A percentile compares a stretch with the other conserved stretches of the same genome.
Conservation (phyloP, 495 filamentous ascomycete species). For the Trichocladium uniseriatum region DNA sequence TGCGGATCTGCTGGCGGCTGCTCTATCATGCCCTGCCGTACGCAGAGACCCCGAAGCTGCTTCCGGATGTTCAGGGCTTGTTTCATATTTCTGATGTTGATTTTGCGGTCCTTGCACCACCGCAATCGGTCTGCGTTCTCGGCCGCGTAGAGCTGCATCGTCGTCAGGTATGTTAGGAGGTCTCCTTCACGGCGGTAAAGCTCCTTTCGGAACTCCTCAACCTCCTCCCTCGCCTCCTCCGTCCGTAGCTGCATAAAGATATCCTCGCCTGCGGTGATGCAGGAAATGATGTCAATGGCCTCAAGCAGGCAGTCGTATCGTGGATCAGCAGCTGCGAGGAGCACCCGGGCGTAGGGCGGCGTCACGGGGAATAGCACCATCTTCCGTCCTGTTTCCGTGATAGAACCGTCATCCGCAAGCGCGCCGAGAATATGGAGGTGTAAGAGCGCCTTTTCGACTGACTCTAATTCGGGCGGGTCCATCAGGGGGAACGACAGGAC, state of each 20-base stretch:
- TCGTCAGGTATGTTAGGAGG: slow-evolving; percentile 73
- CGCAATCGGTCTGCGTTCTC: slow-evolving; percentile 63
- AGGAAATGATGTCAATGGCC: slow-evolving; percentile 84
- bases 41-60: slow-evolving; percentile 64
- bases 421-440: slow-evolving; percentile 73
- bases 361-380: slow-evolving; percentile 79
- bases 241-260: slow-evolving; percentile 73
- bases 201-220: slow-evolving; percentile 60
- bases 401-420: slow-evolving; percentile 58
- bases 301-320: slow-evolving; percentile 65
- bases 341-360: slow-evolving; percentile 68
- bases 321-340: slow-evolving; percentile 67
- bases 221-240: slow-evolving; percentile 73
- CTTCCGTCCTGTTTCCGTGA: slow-evolving; percentile 63
- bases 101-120: slow-evolving; percentile 70
- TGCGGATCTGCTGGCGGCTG: slow-evolving; percentile 37
- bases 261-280: slow-evolving; percentile 73
- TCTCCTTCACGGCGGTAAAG: slow-evolving; percentile 79
- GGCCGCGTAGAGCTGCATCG: slow-evolving; percentile 70
- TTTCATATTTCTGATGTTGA: slow-evolving; percentile 76
- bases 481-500: slow-evolving; percentile 78
- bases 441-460: slow-evolving; percentile 73
- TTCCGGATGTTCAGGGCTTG: slow-evolving; percentile 67
- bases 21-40: slow-evolving; percentile 38
- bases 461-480: slow-evolving; percentile 65